These are phyloP conservation scores for Pelargonium australe DNA, from an alignment of 441 rosid genomes.

Conservation along the genomic window DNA sequence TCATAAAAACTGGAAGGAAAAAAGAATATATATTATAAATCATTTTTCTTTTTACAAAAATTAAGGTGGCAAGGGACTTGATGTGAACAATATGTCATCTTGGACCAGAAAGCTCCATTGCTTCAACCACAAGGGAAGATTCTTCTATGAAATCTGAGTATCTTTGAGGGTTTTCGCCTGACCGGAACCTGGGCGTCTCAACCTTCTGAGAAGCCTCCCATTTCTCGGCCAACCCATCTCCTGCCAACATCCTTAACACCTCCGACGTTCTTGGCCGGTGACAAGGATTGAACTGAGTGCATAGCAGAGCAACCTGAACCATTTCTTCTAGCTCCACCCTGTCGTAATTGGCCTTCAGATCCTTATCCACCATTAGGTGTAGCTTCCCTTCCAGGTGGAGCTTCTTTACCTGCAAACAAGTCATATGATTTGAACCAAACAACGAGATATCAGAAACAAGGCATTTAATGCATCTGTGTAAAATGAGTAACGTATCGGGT, in stretches of 20 bases:
- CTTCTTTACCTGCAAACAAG: constrained; percentile 54
- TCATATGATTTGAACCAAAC: background rate
- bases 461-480: no score
- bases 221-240: constrained; percentile 83
- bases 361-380: constrained; percentile 73
- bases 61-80: background rate
- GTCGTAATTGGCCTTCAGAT: constrained; percentile 60
- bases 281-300: constrained; percentile 74
- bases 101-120: constrained; percentile 91
- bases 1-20: background rate
- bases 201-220: constrained; percentile 86
- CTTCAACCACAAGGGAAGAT: constrained; percentile 68
- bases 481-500: no score
- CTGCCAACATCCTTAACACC: constrained; percentile 92
- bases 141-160: constrained; percentile 76
- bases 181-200: constrained; percentile 45
- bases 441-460: background rate
- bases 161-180: constrained; percentile 56
- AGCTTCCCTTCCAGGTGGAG: constrained; percentile 77
- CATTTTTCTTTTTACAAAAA: background rate
- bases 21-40: background rate
- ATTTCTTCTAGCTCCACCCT: constrained; percentile 79
- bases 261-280: constrained; percentile 90
- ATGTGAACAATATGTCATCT: constrained; percentile 32
- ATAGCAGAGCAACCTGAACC: constrained; percentile 70